A percentile compares a stretch with the other conserved stretches of the same genome.
Evolutionary conservation across 495 filamentous ascomycete species (phyloP).

Genomic region (Pyrenula massariospora): DNA sequence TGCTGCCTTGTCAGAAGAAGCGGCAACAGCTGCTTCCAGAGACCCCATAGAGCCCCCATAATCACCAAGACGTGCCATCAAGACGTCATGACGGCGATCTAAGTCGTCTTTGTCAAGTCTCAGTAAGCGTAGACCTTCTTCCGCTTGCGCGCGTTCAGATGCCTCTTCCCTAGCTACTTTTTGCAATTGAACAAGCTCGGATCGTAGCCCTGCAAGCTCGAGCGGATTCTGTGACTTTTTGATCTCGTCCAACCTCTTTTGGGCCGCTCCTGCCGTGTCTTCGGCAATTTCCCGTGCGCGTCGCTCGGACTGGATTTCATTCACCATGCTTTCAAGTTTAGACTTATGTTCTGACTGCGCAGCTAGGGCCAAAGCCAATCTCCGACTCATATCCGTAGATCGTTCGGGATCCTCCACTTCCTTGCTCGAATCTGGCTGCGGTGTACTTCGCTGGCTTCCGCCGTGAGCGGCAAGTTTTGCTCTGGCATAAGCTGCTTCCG

Average conservation of each 20-base stretch:
- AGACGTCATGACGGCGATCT: constrained; percentile 55
- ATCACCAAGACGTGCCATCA: constrained; percentile 51
- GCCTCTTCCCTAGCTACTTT: constrained; percentile 68
- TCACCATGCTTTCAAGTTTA: constrained; percentile 50
- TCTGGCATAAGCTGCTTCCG: constrained; percentile 88
- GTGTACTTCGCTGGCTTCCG: constrained; percentile 57
- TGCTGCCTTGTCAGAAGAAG: constrained; percentile 61
- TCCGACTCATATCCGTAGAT: constrained; percentile 64
- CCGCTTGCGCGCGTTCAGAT: constrained; percentile 60
- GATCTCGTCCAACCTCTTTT: constrained; percentile 71
- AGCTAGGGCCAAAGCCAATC: constrained; percentile 69
- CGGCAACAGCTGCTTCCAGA: constrained; percentile 66
- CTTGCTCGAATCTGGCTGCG: constrained; percentile 51
- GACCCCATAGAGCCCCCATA: constrained; percentile 60
- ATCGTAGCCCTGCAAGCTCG: constrained; percentile 73
- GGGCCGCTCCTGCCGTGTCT: constrained; percentile 70
- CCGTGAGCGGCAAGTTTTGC: constrained; percentile 79
- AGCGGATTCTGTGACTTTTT: constrained; percentile 74
- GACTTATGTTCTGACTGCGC: constrained; percentile 64
- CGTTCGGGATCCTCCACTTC: constrained; percentile 53
- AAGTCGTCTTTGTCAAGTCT: constrained; percentile 77
- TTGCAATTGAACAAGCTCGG: constrained; percentile 69
- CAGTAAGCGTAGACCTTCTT: constrained; percentile 58
- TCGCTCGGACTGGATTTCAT: constrained; percentile 69
- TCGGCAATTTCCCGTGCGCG: constrained; percentile 74